Percentiles rank a stretch among this genome's conserved stretches.
Conservation (phyloP, 108 stramenopile species). For the Fragilaria radians region DNA sequence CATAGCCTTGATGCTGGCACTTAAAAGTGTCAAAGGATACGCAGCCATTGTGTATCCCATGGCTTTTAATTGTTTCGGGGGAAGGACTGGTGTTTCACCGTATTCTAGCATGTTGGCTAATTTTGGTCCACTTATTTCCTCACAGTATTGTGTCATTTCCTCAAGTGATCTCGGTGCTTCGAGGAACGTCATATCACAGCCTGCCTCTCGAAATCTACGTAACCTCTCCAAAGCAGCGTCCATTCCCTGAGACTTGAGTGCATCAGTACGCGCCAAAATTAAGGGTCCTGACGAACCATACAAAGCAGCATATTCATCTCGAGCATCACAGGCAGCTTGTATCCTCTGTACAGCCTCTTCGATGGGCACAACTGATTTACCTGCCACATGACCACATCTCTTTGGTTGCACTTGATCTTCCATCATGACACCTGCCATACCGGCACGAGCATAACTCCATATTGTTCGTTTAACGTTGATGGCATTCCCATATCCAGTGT, state of each 20-base stretch:
- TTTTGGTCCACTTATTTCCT: conserved; percentile 85
- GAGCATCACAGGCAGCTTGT: conserved; percentile 89
- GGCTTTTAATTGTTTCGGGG: conserved; percentile 73
- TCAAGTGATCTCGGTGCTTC: conserved; percentile 83
- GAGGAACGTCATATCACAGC: conserved; percentile 92
- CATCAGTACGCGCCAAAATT: conserved; percentile 91
- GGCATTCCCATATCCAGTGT: conserved; percentile 96
- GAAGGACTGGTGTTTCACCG: conserved; percentile 86
- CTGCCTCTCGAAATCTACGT: conserved; percentile 84
- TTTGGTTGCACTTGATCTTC: conserved; percentile 94
- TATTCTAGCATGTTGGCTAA: conserved; percentile 95
- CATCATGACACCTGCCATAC: conserved; percentile 97
- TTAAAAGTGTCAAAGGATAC: conserved; percentile 91
- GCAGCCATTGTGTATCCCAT: conserved; percentile 97
- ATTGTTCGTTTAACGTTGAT: conserved; percentile 90
- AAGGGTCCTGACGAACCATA: conserved; percentile 72
- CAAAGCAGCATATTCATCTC: conserved; percentile 75
- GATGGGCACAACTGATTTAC: conserved; percentile 82
- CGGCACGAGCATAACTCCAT: conserved; percentile 78
- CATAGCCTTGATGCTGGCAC: conserved; percentile 93
- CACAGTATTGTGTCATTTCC: conserved; percentile 89
- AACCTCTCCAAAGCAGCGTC: conserved; percentile 92
- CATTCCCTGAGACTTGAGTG: conserved; percentile 82
- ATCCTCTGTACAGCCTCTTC: conserved; percentile 87
- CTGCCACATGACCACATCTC: conserved; percentile 94